A percentile compares a stretch with the other conserved stretches of the same genome.
Evolutionary conservation across 169 alveolate genomes (phyloP).

Genomic region (Plasmodium coatneyi): DNA sequence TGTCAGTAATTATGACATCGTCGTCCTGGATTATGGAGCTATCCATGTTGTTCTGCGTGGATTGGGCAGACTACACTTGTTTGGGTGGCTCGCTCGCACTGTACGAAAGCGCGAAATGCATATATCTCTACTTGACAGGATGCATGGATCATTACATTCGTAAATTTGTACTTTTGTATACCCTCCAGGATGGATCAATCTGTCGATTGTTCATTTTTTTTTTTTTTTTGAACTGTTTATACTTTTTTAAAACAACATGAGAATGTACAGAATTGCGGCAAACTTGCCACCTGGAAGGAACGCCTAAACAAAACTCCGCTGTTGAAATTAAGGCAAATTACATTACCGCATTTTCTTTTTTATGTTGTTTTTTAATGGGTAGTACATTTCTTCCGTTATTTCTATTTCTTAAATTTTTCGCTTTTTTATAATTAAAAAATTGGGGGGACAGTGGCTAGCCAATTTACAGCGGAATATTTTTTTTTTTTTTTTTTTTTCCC

Average conservation of each 20-base stretch:
- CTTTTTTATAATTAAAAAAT: background rate
- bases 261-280: background rate
- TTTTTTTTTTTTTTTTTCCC: background rate
- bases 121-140: background rate
- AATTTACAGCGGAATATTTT: background rate
- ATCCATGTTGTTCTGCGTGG: conserved; percentile 18
- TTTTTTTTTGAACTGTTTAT: background rate
- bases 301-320: background rate
- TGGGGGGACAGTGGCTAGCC: background rate
- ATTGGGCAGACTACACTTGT: background rate
- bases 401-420: background rate
- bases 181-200: background rate
- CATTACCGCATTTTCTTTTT: background rate
- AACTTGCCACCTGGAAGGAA: background rate
- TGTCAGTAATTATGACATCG: conserved; percentile 39
- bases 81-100: background rate
- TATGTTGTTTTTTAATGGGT: background rate
- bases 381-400: background rate
- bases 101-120: background rate
- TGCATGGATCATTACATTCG: background rate
- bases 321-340: background rate
- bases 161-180: background rate
- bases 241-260: background rate
- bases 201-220: background rate
- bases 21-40: conserved; percentile 10